A percentile compares a stretch with the other conserved stretches of the same genome.
Evolutionary conservation across 495 filamentous ascomycete species (phyloP).

Genomic region (Podospora didyma): DNA sequence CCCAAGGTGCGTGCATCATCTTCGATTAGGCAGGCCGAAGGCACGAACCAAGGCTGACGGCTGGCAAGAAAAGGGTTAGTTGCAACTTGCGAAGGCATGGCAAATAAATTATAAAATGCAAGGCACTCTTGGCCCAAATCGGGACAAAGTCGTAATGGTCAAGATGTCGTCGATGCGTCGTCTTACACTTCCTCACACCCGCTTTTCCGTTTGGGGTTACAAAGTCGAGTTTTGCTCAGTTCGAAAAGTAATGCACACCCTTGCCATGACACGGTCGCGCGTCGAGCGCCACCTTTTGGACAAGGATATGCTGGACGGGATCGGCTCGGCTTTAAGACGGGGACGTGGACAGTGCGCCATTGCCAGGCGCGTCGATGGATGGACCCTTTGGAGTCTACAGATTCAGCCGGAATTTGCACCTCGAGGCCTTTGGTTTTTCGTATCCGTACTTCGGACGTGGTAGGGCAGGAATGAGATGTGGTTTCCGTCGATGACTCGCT

Average conservation of each 20-base stretch:
- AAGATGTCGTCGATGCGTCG: not conserved
- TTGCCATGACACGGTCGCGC: constrained; percentile 12
- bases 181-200: not conserved
- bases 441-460: no score
- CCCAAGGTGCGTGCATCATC: no score
- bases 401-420: no score
- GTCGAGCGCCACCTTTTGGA: constrained; percentile 7
- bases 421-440: no score
- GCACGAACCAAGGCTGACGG: not conserved
- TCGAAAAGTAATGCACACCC: not conserved
- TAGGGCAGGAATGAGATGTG: no score
- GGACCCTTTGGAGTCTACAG: no score
- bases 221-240: not conserved
- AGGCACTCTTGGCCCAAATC: not conserved
- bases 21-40: not conserved
- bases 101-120: no score
- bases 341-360: constrained; percentile 12
- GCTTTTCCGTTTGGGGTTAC: not conserved
- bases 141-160: not conserved
- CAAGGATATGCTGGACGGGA: not conserved
- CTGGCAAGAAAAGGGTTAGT: not conserved
- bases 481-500: no score
- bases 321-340: constrained; percentile 21
- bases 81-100: no score
- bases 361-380: not conserved